A percentile compares a stretch with the other conserved stretches of the same genome.
phyloP scores from a whole-genome alignment of 768 basidiomycete species.

The Tulasnella sp. region DNA sequence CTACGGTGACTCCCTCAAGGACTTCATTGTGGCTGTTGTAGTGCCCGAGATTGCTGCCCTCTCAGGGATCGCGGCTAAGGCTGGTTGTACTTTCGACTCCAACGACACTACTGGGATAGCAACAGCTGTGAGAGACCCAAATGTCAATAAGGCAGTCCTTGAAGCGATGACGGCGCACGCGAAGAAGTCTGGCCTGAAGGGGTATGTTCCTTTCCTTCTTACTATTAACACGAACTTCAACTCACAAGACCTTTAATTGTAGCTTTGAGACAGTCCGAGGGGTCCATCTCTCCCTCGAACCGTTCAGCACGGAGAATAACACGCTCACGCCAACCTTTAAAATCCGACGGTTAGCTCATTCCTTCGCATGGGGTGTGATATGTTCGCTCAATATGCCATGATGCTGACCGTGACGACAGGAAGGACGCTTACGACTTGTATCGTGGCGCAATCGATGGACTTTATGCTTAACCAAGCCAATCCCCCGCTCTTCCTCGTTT shows the following conservation, averaged over 20 bases:
- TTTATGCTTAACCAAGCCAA: background rate
- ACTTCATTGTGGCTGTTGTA: slow-evolving; percentile 73
- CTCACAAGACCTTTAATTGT: slow-evolving; percentile 1
- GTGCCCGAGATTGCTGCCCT: slow-evolving; percentile 74
- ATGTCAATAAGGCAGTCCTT: slow-evolving; percentile 47
- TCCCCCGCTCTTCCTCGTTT: too few species aligned
- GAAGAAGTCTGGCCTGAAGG: slow-evolving; percentile 50
- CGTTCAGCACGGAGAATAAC: slow-evolving; percentile 67
- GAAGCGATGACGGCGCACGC: slow-evolving; percentile 45
- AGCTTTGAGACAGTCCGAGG: slow-evolving; percentile 85
- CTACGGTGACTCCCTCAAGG: slow-evolving; percentile 80
- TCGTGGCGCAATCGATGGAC: slow-evolving; percentile 6
- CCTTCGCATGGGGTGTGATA: too few species aligned
- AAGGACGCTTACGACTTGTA: slow-evolving; percentile 10
- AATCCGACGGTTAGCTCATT: slow-evolving; percentile 30
- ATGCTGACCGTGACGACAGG: background rate
- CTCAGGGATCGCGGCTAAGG: slow-evolving; percentile 39
- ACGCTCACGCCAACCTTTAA: slow-evolving; percentile 90
- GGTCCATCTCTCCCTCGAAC: slow-evolving; percentile 58
- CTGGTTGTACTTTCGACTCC: slow-evolving; percentile 35
- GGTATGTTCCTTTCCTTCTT: slow-evolving; percentile 37
- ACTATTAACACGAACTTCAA: too few species aligned
- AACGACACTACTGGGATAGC: slow-evolving; percentile 41
- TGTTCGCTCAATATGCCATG: too few species aligned
- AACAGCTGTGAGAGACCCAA: slow-evolving; percentile 47